Evolutionary conservation across 257 asterid genomes (phyloP).

Genomic region (Primulina tabacum): DNA sequence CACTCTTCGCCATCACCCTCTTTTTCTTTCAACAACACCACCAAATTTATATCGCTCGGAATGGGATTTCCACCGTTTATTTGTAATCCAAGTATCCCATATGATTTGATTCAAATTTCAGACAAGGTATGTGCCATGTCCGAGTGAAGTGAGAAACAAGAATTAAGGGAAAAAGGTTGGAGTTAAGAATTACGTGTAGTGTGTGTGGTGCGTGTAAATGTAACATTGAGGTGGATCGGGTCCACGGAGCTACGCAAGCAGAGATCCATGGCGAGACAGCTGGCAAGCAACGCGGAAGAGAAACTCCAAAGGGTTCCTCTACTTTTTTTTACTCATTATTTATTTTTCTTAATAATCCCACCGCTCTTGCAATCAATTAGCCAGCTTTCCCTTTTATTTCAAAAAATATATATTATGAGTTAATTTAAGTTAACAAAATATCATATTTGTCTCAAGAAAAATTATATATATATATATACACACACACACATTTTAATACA

Average conservation of each 20-base stretch:
- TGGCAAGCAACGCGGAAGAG: slow-evolving; percentile 62
- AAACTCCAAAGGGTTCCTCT: slow-evolving; percentile 14
- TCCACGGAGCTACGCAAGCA: slow-evolving; percentile 32
- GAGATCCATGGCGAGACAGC: slow-evolving; percentile 62
- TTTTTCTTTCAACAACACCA: neutral
- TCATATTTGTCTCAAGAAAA: too few species aligned
- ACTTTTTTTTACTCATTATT: neutral
- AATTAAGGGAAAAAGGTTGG: slow-evolving; percentile 16
- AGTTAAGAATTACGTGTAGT: neutral
- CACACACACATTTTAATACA: too few species aligned
- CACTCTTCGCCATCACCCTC: slow-evolving; percentile 71
- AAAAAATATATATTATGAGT: too few species aligned
- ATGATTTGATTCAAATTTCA: neutral
- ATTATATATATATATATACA: too few species aligned
- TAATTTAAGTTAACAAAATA: too few species aligned
- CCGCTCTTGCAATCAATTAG: too few species aligned
- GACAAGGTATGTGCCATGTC: neutral
- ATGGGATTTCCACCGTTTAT: slow-evolving; percentile 2
- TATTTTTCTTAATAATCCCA: too few species aligned
- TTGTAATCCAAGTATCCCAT: neutral
- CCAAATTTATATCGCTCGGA: neutral
- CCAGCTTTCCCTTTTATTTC: too few species aligned
- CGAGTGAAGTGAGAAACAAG: slow-evolving; percentile 45
- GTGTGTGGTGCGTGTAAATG: slow-evolving; percentile 8
- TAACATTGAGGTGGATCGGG: slow-evolving; percentile 21